Evolutionary conservation across 441 rosid genomes (phyloP).

Genomic region (Syzygium malaccense): DNA sequence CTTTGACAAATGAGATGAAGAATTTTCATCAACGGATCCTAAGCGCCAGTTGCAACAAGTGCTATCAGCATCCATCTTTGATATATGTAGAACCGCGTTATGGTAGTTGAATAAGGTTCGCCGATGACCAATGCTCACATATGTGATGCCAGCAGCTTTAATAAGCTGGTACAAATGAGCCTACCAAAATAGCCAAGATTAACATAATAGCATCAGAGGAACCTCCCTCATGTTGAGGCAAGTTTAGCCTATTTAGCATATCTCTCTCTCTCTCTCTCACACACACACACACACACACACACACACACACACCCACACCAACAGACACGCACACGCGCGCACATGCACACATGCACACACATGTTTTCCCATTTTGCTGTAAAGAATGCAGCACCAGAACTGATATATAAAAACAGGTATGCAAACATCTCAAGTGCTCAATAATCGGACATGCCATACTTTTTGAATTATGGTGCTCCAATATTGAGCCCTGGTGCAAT

Average conservation of each 20-base stretch:
- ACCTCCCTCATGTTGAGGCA: background rate
- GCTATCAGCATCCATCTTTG: constrained; percentile 38
- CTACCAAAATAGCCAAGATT: constrained; percentile 14
- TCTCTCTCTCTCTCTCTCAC: background rate
- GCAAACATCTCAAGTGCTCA: background rate
- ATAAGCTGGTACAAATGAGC: constrained; percentile 63
- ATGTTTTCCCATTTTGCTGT: background rate
- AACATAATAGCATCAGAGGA: background rate
- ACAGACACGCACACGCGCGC: too few relatives aligned
- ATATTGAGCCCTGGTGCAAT: background rate
- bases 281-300: too few relatives aligned
- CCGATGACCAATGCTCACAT: constrained; percentile 54
- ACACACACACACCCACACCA: too few relatives aligned
- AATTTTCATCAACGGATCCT: constrained; percentile 24
- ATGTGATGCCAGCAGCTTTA: constrained; percentile 68
- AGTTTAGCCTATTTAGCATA: background rate
- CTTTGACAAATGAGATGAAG: constrained; percentile 16
- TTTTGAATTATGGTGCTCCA: background rate
- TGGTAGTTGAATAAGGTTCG: constrained; percentile 43
- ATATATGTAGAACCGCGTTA: constrained; percentile 38
- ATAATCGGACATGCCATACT: background rate
- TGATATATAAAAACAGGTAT: background rate
- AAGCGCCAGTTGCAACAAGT: constrained; percentile 45
- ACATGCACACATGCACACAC: too few relatives aligned
- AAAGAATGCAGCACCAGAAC: background rate